Evolutionary conservation across 1,284 basidiomycete species (phyloP), one percentile per base, ranked within the genome.

Genomic region (Cryptococcus sp.): DNA sequence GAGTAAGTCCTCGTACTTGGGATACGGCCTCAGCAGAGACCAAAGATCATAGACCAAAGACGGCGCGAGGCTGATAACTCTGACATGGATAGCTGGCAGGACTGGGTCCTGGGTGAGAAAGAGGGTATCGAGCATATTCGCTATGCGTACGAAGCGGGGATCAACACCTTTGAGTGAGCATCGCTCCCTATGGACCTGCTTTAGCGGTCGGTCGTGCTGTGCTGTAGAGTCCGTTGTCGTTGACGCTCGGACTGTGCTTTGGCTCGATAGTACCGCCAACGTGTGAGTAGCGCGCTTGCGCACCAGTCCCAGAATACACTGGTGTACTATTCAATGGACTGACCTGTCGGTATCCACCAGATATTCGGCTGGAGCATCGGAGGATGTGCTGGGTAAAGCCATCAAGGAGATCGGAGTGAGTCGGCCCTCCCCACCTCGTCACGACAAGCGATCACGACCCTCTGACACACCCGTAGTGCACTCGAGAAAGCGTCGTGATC

Each of bases 341-440:
- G 31, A 35, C 11, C 31, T 35, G 4, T 35, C 19, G 40, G 17
- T 27, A 20, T 50, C 38, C 40, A 50, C 48, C 17, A 68, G 61
- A 31, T 85, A 85, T 60, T 84, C 82, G 10, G 82, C 83, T 56
- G 84, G 84, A 27, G 79, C 80, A 52, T 82, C 61, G 45, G 71
- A 93, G 75, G 73, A 84, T 20, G 84, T 90, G 57, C 82, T 93
- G 40, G 90, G 91, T 10, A 88, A 88, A 66, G 90, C 88, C 0
- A 87, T 94, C 78, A 89, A 88, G 70, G 73, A 86, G 64, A 82
- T 85, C 57, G 79, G 86, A 35, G 81, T 91, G 52, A 52, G 61
- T 56, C 40, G 6, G 16, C 16, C 20, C 10, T 10, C 38, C 13
- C 27, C 8, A 23, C 19, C 22, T 5, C 17, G 23, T 22, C 40